Percentiles rank a stretch among this genome's conserved stretches.
Conservation (phyloP, 352 stramenopile genomes). For the Pythium aristosporum region DNA sequence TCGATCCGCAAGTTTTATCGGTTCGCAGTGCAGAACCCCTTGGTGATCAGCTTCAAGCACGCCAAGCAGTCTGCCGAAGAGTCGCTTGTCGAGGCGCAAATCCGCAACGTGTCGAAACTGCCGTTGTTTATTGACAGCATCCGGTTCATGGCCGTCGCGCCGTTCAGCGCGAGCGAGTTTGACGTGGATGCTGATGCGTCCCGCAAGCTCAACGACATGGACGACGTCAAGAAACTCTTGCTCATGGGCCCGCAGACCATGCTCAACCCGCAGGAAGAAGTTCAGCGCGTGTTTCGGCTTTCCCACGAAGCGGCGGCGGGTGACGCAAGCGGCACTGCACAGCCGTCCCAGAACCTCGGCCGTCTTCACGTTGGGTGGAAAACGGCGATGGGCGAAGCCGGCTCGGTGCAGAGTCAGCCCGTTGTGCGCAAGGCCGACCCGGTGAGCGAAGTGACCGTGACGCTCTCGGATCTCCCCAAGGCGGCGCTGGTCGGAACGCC, state of each 20-base stretch:
- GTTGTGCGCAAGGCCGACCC: constrained; percentile 60
- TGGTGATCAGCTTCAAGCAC: constrained; percentile 87
- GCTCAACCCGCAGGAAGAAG: constrained; percentile 74
- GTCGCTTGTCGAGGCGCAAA: constrained; percentile 74
- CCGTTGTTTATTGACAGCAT: constrained; percentile 82
- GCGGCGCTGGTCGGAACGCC: constrained; percentile 48
- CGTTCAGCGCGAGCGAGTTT: constrained; percentile 50
- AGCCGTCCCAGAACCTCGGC: constrained; percentile 66
- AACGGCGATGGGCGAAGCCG: constrained; percentile 75
- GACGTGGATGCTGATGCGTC: constrained; percentile 28
- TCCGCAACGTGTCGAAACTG: constrained; percentile 81
- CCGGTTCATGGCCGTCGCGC: constrained; percentile 60
- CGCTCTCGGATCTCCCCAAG: constrained; percentile 44
- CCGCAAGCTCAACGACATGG: constrained; percentile 12
- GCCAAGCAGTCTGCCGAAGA: constrained; percentile 41
- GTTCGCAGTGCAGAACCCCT: constrained; percentile 88
- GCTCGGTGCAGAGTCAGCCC: constrained; percentile 77
- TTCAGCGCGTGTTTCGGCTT: constrained; percentile 71
- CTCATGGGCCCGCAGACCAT: constrained; percentile 48
- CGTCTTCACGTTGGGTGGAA: constrained; percentile 84
- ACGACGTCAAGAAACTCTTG: constrained; percentile 29
- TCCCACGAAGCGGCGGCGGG: constrained; percentile 39
- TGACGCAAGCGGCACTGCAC: constrained; percentile 17
- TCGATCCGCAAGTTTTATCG: constrained; percentile 92
- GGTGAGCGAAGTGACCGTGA: constrained; percentile 44